These are phyloP conservation scores for Dillenia suffruticosa DNA, from an alignment of 164 flowering plant genomes.

Conservation along the genomic window DNA sequence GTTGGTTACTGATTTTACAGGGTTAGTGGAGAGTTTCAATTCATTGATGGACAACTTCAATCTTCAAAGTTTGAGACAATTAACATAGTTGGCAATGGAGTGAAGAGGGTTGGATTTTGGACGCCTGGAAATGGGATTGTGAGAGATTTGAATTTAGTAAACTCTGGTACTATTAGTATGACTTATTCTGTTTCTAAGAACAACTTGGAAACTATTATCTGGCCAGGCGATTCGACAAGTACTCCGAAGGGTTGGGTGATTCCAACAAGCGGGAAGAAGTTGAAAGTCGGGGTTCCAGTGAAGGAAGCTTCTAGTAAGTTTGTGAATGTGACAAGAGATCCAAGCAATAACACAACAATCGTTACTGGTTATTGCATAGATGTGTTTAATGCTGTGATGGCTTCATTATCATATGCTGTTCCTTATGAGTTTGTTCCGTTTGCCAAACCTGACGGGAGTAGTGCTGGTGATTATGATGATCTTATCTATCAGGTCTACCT, in stretches of 20 bases:
- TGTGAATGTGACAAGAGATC: constrained; percentile 17
- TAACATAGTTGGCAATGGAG: constrained; percentile 11
- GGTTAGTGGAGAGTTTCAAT: constrained; percentile 10
- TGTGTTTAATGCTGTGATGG: constrained; percentile 35
- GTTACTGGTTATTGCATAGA: constrained; percentile 27
- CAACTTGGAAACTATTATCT: constrained; percentile 13
- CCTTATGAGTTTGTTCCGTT: constrained; percentile 33
- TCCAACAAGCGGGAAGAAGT: constrained; percentile 20
- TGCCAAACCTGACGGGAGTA: constrained; percentile 5
- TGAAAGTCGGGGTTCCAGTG: constrained; percentile 32
- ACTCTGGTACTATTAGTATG: no score
- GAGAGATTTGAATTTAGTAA: not conserved
- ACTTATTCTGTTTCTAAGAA: constrained; percentile 2
- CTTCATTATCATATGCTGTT: constrained; percentile 25
- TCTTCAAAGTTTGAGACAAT: constrained; percentile 2
- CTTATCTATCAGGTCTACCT: constrained; percentile 19
- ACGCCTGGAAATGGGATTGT: constrained; percentile 20
- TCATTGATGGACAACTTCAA: constrained; percentile 7
- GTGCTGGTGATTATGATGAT: constrained; percentile 18
- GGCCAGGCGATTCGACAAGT: constrained; percentile 31
- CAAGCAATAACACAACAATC: constrained; percentile 5
- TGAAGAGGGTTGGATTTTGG: constrained; percentile 15
- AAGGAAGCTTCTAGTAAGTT: constrained; percentile 27
- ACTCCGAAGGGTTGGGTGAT: constrained; percentile 27
- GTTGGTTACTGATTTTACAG: constrained; percentile 2